These are phyloP conservation scores for Graphium sp. DNA, from an alignment of 2,329 filamentous ascomycete species.

Conservation along the genomic window DNA sequence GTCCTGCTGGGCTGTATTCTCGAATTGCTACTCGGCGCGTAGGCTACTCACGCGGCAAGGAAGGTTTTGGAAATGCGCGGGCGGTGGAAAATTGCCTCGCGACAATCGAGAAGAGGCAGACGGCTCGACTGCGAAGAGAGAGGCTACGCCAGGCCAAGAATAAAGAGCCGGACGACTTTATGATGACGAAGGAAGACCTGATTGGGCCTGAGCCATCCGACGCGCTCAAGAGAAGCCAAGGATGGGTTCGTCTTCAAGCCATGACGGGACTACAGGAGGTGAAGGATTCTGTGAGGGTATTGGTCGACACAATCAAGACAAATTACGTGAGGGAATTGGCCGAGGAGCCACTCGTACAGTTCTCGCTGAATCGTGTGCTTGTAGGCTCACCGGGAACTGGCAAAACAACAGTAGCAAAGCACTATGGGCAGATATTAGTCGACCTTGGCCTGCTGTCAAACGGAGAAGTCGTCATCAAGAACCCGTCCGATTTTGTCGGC, in stretches of 20 bases:
- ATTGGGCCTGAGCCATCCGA: constrained; percentile 50
- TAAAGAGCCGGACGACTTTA: constrained; percentile 33
- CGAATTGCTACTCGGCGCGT: constrained; percentile 46
- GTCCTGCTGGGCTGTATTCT: constrained; percentile 40
- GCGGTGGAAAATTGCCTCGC: constrained; percentile 45
- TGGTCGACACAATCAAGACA: constrained; percentile 42
- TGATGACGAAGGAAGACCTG: constrained; percentile 43
- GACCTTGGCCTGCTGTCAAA: constrained; percentile 51
- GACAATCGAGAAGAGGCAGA: constrained; percentile 38
- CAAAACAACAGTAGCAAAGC: constrained; percentile 58
- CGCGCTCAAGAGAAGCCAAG: constrained; percentile 29
- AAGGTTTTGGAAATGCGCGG: constrained; percentile 60
- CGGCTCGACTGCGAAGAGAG: constrained; percentile 33
- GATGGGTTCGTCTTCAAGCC: constrained; percentile 39
- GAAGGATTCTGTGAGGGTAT: constrained; percentile 38
- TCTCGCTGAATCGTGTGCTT: constrained; percentile 52
- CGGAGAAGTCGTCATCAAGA: constrained; percentile 57
- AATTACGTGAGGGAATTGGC: constrained; percentile 52
- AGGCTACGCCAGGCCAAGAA: constrained; percentile 8
- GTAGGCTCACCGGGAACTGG: constrained; percentile 59
- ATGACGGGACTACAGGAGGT: constrained; percentile 44
- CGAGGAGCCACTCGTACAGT: constrained; percentile 41
- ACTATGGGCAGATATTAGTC: constrained; percentile 52
- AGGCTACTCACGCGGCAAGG: constrained; percentile 41
- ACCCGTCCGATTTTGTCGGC: constrained; percentile 58